Conservation (phyloP, 2,329 filamentous ascomycete species). For the Diaporthe sp. region DNA sequence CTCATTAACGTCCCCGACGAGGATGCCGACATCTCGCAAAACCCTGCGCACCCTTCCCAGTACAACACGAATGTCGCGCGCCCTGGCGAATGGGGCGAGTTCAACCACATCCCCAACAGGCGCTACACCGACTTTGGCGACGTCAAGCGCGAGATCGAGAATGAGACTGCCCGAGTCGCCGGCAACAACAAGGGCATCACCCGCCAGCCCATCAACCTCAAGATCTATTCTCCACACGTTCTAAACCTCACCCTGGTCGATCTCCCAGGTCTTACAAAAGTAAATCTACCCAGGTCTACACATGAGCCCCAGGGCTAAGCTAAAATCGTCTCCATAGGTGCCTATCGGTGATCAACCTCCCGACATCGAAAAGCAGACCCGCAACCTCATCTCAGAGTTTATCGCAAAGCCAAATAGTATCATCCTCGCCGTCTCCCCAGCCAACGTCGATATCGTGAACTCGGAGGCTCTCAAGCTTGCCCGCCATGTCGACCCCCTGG, state of each 20-base stretch:
- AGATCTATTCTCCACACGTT: constrained; percentile 98
- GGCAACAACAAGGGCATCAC: constrained; percentile 97
- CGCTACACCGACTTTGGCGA: constrained; percentile 99
- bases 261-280: constrained; percentile 88
- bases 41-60: constrained; percentile 31
- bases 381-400: constrained; percentile 98
- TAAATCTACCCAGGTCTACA: background rate
- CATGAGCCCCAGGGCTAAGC: background rate
- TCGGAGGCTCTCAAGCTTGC: constrained; percentile 97
- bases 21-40: constrained; percentile 62
- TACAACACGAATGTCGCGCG: constrained; percentile 70
- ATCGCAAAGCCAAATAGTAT: constrained; percentile 99
- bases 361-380: constrained; percentile 96
- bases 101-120: constrained; percentile 95
- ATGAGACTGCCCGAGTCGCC: constrained; percentile 96
- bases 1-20: constrained; percentile 96
- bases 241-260: constrained; percentile 96
- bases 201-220: constrained; percentile 94
- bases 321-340: constrained; percentile 63
- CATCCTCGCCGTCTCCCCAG: constrained; percentile 93
- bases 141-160: constrained; percentile 96
- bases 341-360: constrained; percentile 95
- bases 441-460: constrained; percentile 98
- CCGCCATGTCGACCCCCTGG: constrained; percentile 95
- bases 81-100: constrained; percentile 93